Conservation (phyloP, 768 basidiomycete species). For the Amanita thiersii region DNA sequence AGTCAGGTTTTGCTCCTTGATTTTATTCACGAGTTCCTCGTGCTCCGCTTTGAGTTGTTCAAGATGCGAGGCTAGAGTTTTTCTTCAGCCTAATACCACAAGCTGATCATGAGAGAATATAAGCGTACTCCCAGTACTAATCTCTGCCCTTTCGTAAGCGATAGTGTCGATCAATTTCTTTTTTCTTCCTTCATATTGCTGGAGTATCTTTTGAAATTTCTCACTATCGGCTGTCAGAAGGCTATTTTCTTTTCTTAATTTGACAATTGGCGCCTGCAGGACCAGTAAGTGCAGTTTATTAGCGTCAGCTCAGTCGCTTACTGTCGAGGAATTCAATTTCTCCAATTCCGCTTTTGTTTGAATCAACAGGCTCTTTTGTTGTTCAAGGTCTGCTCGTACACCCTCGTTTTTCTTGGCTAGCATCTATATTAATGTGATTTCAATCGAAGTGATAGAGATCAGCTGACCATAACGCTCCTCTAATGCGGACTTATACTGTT, state of each 20-base stretch:
- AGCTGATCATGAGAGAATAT: not conserved
- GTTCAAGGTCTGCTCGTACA: constrained; percentile 57
- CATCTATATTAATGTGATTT: constrained; percentile 8
- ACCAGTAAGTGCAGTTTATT: constrained; percentile 4
- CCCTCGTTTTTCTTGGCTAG: constrained; percentile 66
- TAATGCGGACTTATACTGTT: constrained; percentile 59
- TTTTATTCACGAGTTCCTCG: constrained; percentile 50
- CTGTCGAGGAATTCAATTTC: constrained; percentile 55
- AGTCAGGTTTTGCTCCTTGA: constrained; percentile 82
- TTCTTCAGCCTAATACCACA: constrained; percentile 5
- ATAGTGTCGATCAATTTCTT: constrained; percentile 62
- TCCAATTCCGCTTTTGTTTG: constrained; percentile 45
- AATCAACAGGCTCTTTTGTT: constrained; percentile 38
- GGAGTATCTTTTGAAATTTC: constrained; percentile 71
- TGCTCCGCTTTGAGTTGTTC: constrained; percentile 60
- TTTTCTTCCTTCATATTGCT: constrained; percentile 61
- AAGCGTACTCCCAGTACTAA: constrained; percentile 44
- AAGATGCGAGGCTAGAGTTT: constrained; percentile 44
- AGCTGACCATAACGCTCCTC: constrained; percentile 71
- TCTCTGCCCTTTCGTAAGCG: constrained; percentile 57
- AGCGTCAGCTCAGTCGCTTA: constrained; percentile 17
- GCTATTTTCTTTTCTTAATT: constrained; percentile 54
- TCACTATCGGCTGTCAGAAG: constrained; percentile 65
- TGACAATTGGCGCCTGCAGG: constrained; percentile 50
- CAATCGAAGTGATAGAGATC: not conserved